phyloP scores from a whole-genome alignment of 345 rosid genomes.

The Moricandia moricandioides region DNA sequence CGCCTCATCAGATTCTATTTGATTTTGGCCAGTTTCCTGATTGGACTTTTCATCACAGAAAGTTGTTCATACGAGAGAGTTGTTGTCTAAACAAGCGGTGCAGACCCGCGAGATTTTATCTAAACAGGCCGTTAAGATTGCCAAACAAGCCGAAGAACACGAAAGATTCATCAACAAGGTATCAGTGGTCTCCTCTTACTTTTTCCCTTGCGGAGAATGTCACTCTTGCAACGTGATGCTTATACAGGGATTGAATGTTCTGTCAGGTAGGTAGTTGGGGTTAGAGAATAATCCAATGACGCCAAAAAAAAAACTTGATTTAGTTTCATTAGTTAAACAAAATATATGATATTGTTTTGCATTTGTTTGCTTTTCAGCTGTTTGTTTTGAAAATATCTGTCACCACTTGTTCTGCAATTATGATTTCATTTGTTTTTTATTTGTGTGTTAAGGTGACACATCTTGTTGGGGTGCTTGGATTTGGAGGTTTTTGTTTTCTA shows the following conservation, averaged over 20 bases:
- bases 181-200: neutral
- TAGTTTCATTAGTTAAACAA: too few species aligned
- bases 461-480: constrained; percentile 84
- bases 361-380: neutral
- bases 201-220: neutral
- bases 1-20: neutral
- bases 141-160: constrained; percentile 92
- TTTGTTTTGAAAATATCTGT: neutral
- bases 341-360: too few species aligned
- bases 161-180: constrained; percentile 84
- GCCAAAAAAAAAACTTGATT: too few species aligned
- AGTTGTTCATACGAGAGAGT: constrained; percentile 78
- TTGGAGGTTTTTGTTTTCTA: constrained; percentile 91
- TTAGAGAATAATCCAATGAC: too few species aligned
- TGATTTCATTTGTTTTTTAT: neutral
- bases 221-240: neutral
- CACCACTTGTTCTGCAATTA: constrained; percentile 5
- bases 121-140: constrained; percentile 88
- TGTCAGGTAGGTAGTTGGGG: too few species aligned
- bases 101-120: constrained; percentile 80
- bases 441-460: constrained; percentile 54
- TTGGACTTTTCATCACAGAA: constrained; percentile 32
- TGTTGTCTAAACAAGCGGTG: constrained; percentile 72
- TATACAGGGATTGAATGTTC: too few species aligned
- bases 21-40: neutral